These are phyloP conservation scores for Schoenoplectus triqueter DNA, from an alignment of 202 grass and related monocot genomes.

Conservation along the genomic window DNA sequence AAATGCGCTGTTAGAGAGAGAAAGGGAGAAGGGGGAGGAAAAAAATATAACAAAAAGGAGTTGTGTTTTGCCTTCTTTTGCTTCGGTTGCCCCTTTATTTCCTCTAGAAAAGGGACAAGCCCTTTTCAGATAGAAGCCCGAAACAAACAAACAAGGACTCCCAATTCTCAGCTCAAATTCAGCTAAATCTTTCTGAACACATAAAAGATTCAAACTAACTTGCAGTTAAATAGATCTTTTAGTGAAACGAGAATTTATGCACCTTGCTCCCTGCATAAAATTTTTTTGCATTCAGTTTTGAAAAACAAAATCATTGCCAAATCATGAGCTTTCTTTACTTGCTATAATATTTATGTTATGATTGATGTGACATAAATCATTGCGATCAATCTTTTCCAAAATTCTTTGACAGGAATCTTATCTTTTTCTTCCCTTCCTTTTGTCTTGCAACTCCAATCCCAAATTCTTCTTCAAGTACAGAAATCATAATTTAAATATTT, in stretches of 20 bases:
- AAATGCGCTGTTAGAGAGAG: slow-evolving; percentile 29
- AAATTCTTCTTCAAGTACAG: slow-evolving; percentile 33
- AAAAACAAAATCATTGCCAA: slow-evolving; percentile 37
- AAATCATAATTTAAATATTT: not conserved
- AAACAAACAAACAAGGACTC: slow-evolving; percentile 37
- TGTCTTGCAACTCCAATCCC: slow-evolving; percentile 36
- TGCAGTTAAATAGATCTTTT: slow-evolving; percentile 22
- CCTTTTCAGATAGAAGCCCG: slow-evolving; percentile 40
- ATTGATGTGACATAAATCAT: slow-evolving; percentile 43
- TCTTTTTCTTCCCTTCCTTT: slow-evolving; percentile 28
- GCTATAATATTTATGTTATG: slow-evolving; percentile 29
- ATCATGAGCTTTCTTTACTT: slow-evolving; percentile 31
- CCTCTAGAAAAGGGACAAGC: slow-evolving; percentile 36
- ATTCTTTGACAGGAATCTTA: slow-evolving; percentile 36
- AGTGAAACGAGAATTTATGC: slow-evolving; percentile 13
- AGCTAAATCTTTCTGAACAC: slow-evolving; percentile 21
- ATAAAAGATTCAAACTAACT: slow-evolving; percentile 37
- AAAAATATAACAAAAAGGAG: slow-evolving; percentile 35
- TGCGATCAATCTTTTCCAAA: slow-evolving; percentile 36
- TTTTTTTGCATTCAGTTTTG: not conserved
- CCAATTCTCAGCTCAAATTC: slow-evolving; percentile 34
- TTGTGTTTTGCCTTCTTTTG: slow-evolving; percentile 35
- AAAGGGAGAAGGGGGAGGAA: slow-evolving; percentile 12
- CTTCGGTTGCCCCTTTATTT: slow-evolving; percentile 26
- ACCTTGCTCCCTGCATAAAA: slow-evolving; percentile 15